These are phyloP conservation scores for Phytophthora sp. DNA, from an alignment of 352 stramenopile genomes.

Conservation along the genomic window DNA sequence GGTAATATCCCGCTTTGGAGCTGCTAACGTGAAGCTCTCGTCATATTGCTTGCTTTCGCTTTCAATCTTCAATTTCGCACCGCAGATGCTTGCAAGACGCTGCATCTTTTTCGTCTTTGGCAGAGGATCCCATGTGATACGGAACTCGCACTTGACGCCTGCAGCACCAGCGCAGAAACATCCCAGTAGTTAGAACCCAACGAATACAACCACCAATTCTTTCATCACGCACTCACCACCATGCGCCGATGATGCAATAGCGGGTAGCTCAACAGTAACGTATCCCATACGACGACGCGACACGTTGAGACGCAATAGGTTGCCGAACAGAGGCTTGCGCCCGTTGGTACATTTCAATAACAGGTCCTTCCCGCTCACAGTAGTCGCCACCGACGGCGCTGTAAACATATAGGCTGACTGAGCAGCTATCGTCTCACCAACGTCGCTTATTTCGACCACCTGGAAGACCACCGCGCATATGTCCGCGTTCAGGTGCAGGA, in stretches of 20 bases:
- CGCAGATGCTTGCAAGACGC: slow-evolving; percentile 46
- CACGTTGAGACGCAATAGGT: slow-evolving; percentile 63
- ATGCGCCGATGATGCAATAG: slow-evolving; percentile 48
- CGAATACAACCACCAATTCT: neutral
- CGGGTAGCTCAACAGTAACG: slow-evolving; percentile 59
- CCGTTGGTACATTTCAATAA: slow-evolving; percentile 37
- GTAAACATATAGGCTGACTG: slow-evolving; percentile 51
- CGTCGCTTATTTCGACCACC: slow-evolving; percentile 65
- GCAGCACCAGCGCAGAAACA: slow-evolving; percentile 4
- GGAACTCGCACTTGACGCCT: slow-evolving; percentile 69
- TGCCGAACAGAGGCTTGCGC: slow-evolving; percentile 62
- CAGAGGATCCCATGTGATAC: slow-evolving; percentile 51
- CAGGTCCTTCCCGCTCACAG: slow-evolving; percentile 54
- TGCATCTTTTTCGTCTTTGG: slow-evolving; percentile 47
- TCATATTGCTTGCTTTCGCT: slow-evolving; percentile 26
- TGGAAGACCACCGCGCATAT: slow-evolving; percentile 69
- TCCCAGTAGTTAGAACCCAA: slow-evolving; percentile 3
- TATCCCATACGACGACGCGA: slow-evolving; percentile 52
- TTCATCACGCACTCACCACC: slow-evolving; percentile 47
- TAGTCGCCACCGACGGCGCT: slow-evolving; percentile 18
- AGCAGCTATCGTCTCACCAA: slow-evolving; percentile 43
- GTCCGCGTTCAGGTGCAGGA: slow-evolving; percentile 46
- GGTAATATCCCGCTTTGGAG: slow-evolving; percentile 46
- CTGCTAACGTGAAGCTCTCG: slow-evolving; percentile 40
- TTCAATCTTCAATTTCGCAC: slow-evolving; percentile 44